Conservation (phyloP, 352 stramenopile species). For the Phytophthora pseudosyringae region DNA sequence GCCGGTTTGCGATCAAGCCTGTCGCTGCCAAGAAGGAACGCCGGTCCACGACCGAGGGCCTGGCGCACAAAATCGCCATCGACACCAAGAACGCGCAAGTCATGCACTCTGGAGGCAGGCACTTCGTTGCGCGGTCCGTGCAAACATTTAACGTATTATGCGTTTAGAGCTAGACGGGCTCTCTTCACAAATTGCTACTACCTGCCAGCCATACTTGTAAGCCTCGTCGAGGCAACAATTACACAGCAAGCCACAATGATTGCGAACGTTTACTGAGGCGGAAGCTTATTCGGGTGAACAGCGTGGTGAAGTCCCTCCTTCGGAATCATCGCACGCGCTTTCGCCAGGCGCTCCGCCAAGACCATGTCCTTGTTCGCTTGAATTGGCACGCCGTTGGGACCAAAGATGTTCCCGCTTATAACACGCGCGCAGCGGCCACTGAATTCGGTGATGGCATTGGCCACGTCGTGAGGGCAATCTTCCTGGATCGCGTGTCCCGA, state of each 20-base stretch:
- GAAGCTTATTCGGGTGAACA: slow-evolving; percentile 22
- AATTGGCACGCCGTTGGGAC: slow-evolving; percentile 28
- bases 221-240: slow-evolving; percentile 23
- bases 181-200: slow-evolving; percentile 13
- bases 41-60: slow-evolving; percentile 36
- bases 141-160: slow-evolving; percentile 44
- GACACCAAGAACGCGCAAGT: slow-evolving; percentile 43
- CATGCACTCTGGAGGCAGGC: slow-evolving; percentile 36
- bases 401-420: slow-evolving; percentile 46
- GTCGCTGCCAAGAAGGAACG: slow-evolving; percentile 34
- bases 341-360: slow-evolving; percentile 60
- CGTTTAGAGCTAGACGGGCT: slow-evolving; percentile 32
- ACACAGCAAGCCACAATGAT: slow-evolving; percentile 27
- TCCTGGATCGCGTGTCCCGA: slow-evolving; percentile 91
- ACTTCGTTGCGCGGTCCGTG: slow-evolving; percentile 57
- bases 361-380: slow-evolving; percentile 43
- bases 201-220: slow-evolving; percentile 30
- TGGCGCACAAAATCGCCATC: slow-evolving; percentile 67
- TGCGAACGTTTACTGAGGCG: slow-evolving; percentile 17
- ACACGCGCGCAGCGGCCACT: slow-evolving; percentile 55
- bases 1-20: slow-evolving; percentile 68
- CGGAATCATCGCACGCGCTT: slow-evolving; percentile 68
- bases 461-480: slow-evolving; percentile 81
- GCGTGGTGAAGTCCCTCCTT: slow-evolving; percentile 33
- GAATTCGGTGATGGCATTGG: slow-evolving; percentile 73